Evolutionary conservation across 78 protist species (phyloP).

Genomic region (Planoprotostelium fungivorum): DNA sequence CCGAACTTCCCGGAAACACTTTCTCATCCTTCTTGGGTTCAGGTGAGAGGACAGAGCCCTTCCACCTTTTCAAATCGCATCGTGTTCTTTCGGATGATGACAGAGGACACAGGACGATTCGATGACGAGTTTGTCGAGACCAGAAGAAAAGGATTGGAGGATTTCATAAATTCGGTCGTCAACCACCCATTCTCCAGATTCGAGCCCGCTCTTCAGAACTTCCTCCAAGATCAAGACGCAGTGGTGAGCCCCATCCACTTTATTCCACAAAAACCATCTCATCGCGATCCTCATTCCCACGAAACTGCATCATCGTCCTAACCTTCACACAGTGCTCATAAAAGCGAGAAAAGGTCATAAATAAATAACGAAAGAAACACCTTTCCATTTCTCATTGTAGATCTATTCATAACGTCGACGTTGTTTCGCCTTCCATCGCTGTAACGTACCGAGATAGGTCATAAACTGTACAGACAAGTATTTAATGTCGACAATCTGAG

Average conservation of each 20-base stretch:
- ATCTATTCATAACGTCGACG: not conserved
- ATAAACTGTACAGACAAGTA: not conserved
- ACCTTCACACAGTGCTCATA: not conserved
- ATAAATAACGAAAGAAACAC: not conserved
- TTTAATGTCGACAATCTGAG: not conserved
- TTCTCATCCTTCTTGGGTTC: constrained; percentile 55
- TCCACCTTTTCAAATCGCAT: not conserved
- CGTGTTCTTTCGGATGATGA: no score
- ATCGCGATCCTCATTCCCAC: no score
- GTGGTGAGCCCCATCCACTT: not conserved
- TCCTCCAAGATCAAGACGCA: constrained; percentile 52
- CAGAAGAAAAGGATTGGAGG: constrained; percentile 57
- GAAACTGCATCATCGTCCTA: no score
- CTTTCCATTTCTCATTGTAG: not conserved
- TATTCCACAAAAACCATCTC: no score
- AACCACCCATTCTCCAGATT: constrained; percentile 51
- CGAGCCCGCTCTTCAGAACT: constrained; percentile 30
- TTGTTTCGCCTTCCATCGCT: not conserved
- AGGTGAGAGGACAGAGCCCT: constrained; percentile 4
- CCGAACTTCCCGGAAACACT: constrained; percentile 61
- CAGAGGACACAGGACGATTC: constrained; percentile 18
- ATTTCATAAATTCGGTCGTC: constrained; percentile 54
- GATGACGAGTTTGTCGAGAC: constrained; percentile 59
- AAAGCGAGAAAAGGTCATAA: not conserved
- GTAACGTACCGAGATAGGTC: not conserved